Base-by-base conservation (phyloP, 2,329 filamentous ascomycete genomes). In the Ambrosiella xylebori region DNA sequence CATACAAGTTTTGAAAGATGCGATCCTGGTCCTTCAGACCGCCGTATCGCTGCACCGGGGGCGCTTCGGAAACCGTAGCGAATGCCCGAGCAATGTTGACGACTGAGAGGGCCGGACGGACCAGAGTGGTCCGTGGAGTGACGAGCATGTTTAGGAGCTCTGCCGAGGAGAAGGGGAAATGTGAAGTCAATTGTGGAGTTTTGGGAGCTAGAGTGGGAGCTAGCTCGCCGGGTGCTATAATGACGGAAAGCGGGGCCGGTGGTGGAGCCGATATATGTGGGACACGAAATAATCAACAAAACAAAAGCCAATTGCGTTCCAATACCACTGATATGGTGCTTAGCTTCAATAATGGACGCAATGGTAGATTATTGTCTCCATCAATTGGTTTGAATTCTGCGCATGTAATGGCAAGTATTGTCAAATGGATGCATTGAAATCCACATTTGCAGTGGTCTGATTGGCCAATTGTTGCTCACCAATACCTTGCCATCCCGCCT, bases 1-100 rank as follows among this genome's bases (percentile, higher is more conserved):
- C 84, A 75, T 98, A 98, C 61, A 98, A 79, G 75, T 98, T 98
- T 76, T 95, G 90, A 75, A 98, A 98, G 73, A 98, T 98, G 67
- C 93, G 84, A 75, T 98, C 93, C 76, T 97, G 89, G 71, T 98
- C 93, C 74, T 82, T 86, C 65, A 98, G 79, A 60, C 88, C 89
- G 66, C 93, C 89, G 72, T 94, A 86, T 65, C 80, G 82, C 71
- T 85, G 84, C 56, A 84, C 77, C 36, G 62, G 62, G 35, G 58
- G 52, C 62, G 79, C 73, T 71, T 90, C 86, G 70, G 87, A 83
- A 65, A 89, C 85, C 61, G 86, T 88, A 67, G 87, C 87, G 73
- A 96, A 85, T 65, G 79, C 78, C 70, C 91, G 84, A 64, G 73
- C 71, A 66, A 56, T 44, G 71, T 68, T 63, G 71, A 70, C 65